A percentile compares a stretch with the other conserved stretches of the same genome.
phyloP scores from a whole-genome alignment of 164 flowering plant species.

The Nymphaea colorata region DNA sequence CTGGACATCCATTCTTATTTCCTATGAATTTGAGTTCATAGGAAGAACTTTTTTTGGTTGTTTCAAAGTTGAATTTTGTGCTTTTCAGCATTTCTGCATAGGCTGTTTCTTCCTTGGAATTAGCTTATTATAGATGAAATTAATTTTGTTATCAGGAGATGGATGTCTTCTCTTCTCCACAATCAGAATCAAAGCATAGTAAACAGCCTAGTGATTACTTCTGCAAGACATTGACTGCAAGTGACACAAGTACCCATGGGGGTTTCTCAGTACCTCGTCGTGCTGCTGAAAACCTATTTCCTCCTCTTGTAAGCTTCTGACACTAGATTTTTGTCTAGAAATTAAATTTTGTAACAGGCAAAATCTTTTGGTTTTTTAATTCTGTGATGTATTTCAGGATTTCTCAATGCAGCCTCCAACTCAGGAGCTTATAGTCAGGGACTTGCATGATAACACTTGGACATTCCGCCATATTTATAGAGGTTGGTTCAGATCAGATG shows the following conservation, averaged over 20 bases:
- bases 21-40: too few species aligned
- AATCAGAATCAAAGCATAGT: constrained; percentile 55
- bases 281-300: constrained; percentile 98
- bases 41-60: neutral
- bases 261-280: constrained; percentile 99
- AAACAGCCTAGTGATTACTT: constrained; percentile 94
- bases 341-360: neutral
- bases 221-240: constrained; percentile 96
- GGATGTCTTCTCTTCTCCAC: constrained; percentile 66
- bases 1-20: too few species aligned
- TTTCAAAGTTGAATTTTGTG: too few species aligned
- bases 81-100: too few species aligned
- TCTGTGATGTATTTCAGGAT: constrained; percentile 39
- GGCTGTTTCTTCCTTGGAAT: too few species aligned
- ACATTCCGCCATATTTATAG: constrained; percentile 97
- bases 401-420: constrained; percentile 91
- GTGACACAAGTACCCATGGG: constrained; percentile 99
- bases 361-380: neutral
- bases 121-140: too few species aligned
- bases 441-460: constrained; percentile 89
- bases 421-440: constrained; percentile 90
- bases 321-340: neutral
- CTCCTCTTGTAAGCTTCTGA: constrained; percentile 48
- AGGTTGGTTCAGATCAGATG: constrained; percentile 23
- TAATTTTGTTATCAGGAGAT: constrained; percentile 42